Conservation (phyloP, 1,284 basidiomycete species). For the Cryptococcus floricola region DNA sequence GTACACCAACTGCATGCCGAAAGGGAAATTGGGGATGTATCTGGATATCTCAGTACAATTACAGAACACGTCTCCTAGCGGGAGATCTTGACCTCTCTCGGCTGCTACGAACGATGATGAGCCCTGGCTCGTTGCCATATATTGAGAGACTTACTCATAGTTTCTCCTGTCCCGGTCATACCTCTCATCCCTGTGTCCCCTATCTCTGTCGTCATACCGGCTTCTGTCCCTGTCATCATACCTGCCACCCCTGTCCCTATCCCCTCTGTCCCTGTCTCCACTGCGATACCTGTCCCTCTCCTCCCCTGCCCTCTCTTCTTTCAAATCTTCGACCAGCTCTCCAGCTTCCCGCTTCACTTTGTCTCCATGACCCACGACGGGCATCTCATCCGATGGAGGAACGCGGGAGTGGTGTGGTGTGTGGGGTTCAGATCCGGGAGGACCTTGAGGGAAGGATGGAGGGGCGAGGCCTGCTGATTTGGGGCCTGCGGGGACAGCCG, state of each 20-base stretch:
- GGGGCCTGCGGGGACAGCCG: conserved; percentile 12
- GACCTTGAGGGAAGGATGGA: conserved; percentile 3
- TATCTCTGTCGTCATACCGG: conserved; percentile 12
- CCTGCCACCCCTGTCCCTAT: conserved; percentile 7
- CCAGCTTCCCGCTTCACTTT: conserved; percentile 47
- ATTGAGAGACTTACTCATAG: conserved; percentile 12
- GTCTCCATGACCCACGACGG: conserved; percentile 39
- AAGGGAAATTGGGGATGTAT: conserved; percentile 19
- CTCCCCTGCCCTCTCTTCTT: conserved; percentile 21
- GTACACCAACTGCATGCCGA: conserved; percentile 4
- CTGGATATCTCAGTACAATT: conserved; percentile 19
- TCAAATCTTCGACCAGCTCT: conserved; percentile 44
- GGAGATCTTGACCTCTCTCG: conserved; percentile 26
- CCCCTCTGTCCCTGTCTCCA: conserved; percentile 34
- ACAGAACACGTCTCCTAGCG: conserved; percentile 27
- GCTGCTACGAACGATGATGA: not conserved
- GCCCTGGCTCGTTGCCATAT: not conserved
- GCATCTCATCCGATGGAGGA: conserved; percentile 36
- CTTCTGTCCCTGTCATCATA: conserved; percentile 8
- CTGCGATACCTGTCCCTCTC: conserved; percentile 14
- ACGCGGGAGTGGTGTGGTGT: conserved; percentile 25
- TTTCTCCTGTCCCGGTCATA: conserved; percentile 16
- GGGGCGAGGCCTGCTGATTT: conserved; percentile 1
- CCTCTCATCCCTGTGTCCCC: conserved; percentile 10
- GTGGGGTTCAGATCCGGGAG: conserved; percentile 15